Base-by-base conservation (phyloP, 2,329 filamentous ascomycete genomes). In the Massarina eburnea region DNA sequence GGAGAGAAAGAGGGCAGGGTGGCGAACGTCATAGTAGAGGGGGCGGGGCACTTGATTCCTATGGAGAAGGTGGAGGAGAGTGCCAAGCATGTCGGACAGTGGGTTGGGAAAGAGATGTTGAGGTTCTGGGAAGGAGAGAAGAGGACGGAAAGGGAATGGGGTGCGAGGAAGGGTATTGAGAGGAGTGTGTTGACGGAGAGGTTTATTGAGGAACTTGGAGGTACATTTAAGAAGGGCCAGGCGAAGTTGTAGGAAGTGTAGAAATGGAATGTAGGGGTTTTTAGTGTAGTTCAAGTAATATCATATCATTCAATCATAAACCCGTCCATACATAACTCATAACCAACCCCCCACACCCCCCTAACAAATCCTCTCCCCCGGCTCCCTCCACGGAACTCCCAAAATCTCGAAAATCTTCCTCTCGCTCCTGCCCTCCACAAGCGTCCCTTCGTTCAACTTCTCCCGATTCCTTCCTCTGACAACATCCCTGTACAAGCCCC, bases 361-460 rank as follows among this genome's bases (percentile, higher is more conserved):
- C 47, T 41, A 69, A 29, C 64, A 68, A 12, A 68, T 57, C 45
- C 64, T 46, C 45, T 68, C 59, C 34, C 44, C 78, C 67, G 66
- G 62, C 44, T 66, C 88, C 58, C 90, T 80, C 87, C 89, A 96
- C 33, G 86, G 83, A n/a, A 96, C 89, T 0, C 86, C 88, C 44
- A 96, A 69, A 8, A 85, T 74, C 71, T 87, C 84, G 67, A 96
- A 96, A 29, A 96, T 96, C 63, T 72, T 82, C 73, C 75, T 85
- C 77, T 96, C 91, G 58, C 87, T 80, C 47, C 76, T 76, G 0
- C 86, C 85, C 71, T 95, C 91, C 0, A 95, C 68, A 58, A 95
- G 64, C 43, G 77, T 78, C 0, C 89, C 89, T 49, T 86, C 80
- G 1, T 78, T 86, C 26, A 87, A 45, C 72, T 83, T 89, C 45